phyloP scores from a whole-genome alignment of 208 protist species.

The Acanthamoeba sp. region DNA sequence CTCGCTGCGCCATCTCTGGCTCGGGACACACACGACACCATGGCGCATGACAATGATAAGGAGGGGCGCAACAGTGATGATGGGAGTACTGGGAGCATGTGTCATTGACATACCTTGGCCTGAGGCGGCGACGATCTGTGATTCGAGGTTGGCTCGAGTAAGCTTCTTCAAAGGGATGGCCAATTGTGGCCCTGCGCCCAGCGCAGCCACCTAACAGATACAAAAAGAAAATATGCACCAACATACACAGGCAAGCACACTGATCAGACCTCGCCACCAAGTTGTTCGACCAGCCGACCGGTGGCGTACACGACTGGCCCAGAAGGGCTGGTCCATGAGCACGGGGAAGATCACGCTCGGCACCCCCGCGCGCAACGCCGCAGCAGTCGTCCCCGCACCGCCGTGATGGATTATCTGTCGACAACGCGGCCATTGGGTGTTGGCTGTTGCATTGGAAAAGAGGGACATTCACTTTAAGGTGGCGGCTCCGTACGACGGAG shows the following conservation, averaged over 20 bases:
- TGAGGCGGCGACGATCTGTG: neutral
- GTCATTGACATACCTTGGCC: neutral
- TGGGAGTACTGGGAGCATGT: neutral
- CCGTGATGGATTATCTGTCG: constrained; percentile 82
- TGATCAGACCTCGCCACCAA: neutral
- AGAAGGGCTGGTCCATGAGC: constrained; percentile 86
- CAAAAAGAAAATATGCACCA: neutral
- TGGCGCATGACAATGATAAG: too few relatives aligned
- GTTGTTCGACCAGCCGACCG: neutral
- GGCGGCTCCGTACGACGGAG: neutral
- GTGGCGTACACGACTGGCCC: constrained; percentile 70
- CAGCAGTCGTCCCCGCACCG: constrained; percentile 83
- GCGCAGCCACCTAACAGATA: neutral
- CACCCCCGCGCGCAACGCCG: constrained; percentile 67
- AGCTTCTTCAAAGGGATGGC: constrained; percentile 5
- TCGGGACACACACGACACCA: neutral
- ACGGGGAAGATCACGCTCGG: constrained; percentile 82
- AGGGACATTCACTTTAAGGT: neutral
- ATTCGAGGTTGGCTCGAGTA: neutral
- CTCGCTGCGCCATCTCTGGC: neutral
- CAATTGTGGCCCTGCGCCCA: neutral
- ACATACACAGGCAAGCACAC: neutral
- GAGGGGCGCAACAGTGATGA: too few relatives aligned
- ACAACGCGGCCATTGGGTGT: neutral
- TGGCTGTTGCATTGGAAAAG: neutral